A percentile compares a stretch with the other conserved stretches of the same genome.
These are phyloP conservation scores for Iodosphaeria phyllophila DNA, from an alignment of 2,329 filamentous ascomycete species.

Conservation along the genomic window DNA sequence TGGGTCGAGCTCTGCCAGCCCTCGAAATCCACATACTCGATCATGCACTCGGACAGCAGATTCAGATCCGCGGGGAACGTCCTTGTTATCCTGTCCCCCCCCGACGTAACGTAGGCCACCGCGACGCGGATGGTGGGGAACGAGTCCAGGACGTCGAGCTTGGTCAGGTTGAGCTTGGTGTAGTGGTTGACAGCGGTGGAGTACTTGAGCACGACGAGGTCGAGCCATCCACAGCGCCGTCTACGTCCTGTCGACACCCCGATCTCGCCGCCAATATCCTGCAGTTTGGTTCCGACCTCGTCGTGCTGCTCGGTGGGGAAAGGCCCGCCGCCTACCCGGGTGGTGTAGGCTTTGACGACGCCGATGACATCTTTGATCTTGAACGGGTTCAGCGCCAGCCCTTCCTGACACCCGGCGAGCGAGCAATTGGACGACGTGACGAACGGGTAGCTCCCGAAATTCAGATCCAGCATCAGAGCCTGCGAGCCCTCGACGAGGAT, in stretches of 20 bases:
- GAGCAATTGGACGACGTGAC: conserved; percentile 31
- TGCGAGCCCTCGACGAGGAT: conserved; percentile 41
- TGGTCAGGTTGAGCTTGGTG: conserved; percentile 14
- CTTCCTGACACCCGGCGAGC: conserved; percentile 39
- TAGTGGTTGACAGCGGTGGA: conserved; percentile 31
- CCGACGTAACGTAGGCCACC: conserved; percentile 42
- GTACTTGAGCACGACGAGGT: conserved; percentile 52
- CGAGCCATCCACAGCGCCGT: conserved; percentile 38
- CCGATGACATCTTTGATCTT: conserved; percentile 38
- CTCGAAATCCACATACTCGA: conserved; percentile 47
- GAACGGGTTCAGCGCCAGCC: conserved; percentile 33
- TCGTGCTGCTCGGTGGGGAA: conserved; percentile 38
- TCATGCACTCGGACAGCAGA: conserved; percentile 37
- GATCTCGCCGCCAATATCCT: conserved; percentile 18
- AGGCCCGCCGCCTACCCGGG: conserved; percentile 35
- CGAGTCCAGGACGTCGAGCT: conserved; percentile 53
- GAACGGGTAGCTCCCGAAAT: conserved; percentile 38
- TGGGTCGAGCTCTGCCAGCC: conserved; percentile 53
- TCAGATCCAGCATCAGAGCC: conserved; percentile 41
- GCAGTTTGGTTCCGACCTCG: conserved; percentile 16
- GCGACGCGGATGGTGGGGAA: conserved; percentile 61
- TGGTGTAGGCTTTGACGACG: conserved; percentile 47
- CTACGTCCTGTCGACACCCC: conserved; percentile 23
- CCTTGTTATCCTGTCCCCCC: conserved; percentile 26
- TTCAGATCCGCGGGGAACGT: conserved; percentile 47